A percentile compares a stretch with the other conserved stretches of the same genome.
phyloP scores from a whole-genome alignment of 768 basidiomycete species.

The Rhizopogon vinicolor region DNA sequence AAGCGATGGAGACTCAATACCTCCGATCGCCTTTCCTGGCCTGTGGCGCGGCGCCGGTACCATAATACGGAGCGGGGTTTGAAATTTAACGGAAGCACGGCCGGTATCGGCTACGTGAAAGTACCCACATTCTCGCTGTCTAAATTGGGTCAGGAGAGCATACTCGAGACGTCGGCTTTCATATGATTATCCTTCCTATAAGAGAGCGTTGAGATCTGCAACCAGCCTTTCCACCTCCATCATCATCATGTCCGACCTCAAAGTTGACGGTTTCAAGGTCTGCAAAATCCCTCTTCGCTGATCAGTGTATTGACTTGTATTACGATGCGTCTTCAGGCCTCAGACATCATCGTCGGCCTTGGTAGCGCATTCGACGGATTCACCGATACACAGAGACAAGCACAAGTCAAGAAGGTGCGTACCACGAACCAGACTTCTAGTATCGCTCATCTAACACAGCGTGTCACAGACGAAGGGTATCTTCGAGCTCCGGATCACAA shows the following conservation, averaged over 20 bases:
- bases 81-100: too few species aligned
- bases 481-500: conserved; percentile 81
- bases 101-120: too few species aligned
- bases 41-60: conserved; percentile 11
- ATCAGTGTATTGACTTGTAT: not conserved
- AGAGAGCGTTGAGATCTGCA: too few species aligned
- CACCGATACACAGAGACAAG: conserved; percentile 58
- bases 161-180: not conserved
- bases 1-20: conserved; percentile 6
- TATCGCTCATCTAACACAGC: not conserved
- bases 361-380: conserved; percentile 45
- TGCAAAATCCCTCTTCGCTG: not conserved
- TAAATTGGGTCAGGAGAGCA: too few species aligned
- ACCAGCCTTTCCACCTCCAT: not conserved
- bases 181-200: not conserved
- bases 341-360: conserved; percentile 57
- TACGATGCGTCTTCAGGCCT: conserved; percentile 41
- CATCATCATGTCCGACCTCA: conserved; percentile 62
- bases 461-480: conserved; percentile 71
- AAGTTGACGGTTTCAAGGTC: conserved; percentile 73
- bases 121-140: too few species aligned
- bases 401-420: conserved; percentile 71
- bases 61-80: not conserved
- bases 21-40: conserved; percentile 9
- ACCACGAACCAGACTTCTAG: too few species aligned